Evolutionary conservation across 2,329 filamentous ascomycete species (phyloP), one percentile per base, ranked within the genome.

Genomic region (Fusarium denticulatum): DNA sequence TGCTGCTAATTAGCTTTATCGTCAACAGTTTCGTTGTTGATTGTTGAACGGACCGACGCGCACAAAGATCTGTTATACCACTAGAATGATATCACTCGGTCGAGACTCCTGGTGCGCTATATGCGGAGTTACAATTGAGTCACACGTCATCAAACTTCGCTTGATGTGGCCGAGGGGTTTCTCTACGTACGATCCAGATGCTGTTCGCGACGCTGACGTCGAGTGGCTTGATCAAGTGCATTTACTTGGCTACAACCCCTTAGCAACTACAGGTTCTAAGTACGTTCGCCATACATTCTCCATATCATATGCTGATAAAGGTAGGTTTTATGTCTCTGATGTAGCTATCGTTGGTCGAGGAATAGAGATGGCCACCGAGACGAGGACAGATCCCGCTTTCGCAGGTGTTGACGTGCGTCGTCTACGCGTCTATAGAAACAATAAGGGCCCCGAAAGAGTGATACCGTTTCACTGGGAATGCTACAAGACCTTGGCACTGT

Each of bases 251-350:
- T 60, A 50, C 22, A 50, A 60, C 14, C 15, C 34, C 36, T 42
- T 22, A 42, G 22, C 34, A 39, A 3, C 7, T 22, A 6, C 30
- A 3, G 26, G n/a, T 1, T 52, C 49, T 11, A 52, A 52, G 49
- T 52, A 16, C 8, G n/a, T 4, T 22, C 6, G 3, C 12, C 16
- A 14, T 13, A 26, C 1, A 18, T 15, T 14, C 0, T 6, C 26
- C 18, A 7, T 22, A 4, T 6, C 16, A 26, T 16, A 6, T 7
- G 14, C 57, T 60, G 4, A 60, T 16, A 13, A 18, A 9, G 3
- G 1, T 22, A 60, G 45, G 5, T 60, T 60, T 13, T 42, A 60
- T 34, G 15, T 60, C 24, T 40, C 45, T 2, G 26, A 10, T 13
- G 12, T 12, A 15, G n/a, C 40, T 34, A 20, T 26, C 6, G 13